These are phyloP conservation scores for Skeletonema marinoi DNA, from an alignment of 108 stramenopile genomes.

Conservation along the genomic window DNA sequence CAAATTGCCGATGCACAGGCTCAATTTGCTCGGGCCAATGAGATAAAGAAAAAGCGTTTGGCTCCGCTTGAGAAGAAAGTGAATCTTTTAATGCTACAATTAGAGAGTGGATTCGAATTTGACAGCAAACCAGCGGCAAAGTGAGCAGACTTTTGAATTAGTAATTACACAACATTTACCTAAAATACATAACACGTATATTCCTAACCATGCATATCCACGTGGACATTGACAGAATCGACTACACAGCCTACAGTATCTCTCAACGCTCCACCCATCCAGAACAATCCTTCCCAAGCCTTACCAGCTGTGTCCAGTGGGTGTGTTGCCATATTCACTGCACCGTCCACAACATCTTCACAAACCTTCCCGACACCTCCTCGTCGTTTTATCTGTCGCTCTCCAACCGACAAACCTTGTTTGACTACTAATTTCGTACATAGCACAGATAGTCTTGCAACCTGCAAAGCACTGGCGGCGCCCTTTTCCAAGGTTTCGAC, in stretches of 20 bases:
- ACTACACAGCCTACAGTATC: slow-evolving; percentile 42
- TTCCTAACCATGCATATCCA: slow-evolving; percentile 15
- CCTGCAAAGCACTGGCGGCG: slow-evolving; percentile 68
- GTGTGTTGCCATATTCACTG: slow-evolving; percentile 69
- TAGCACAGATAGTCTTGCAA: slow-evolving; percentile 56
- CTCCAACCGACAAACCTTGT: slow-evolving; percentile 64
- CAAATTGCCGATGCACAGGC: slow-evolving; percentile 63
- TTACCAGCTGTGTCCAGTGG: slow-evolving; percentile 70
- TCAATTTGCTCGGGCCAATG: slow-evolving; percentile 48
- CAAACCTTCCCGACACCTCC: slow-evolving; percentile 73
- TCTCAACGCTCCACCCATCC: slow-evolving; percentile 53
- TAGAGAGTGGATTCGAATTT: slow-evolving; percentile 50
- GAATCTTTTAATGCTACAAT: slow-evolving; percentile 65
- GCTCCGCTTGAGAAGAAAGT: slow-evolving; percentile 75
- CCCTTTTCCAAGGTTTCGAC: slow-evolving; percentile 58
- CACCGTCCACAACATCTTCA: slow-evolving; percentile 50
- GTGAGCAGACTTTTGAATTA: not conserved
- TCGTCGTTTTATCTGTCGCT: slow-evolving; percentile 66
- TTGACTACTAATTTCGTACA: slow-evolving; percentile 55
- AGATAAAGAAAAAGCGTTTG: slow-evolving; percentile 50
- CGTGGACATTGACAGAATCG: slow-evolving; percentile 17
- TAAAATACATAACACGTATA: not conserved
- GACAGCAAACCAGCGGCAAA: not conserved
- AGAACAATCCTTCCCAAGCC: slow-evolving; percentile 66
- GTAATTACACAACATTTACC: not conserved